Base-by-base conservation (phyloP, 768 basidiomycete genomes). In the Ramaria sp. region DNA sequence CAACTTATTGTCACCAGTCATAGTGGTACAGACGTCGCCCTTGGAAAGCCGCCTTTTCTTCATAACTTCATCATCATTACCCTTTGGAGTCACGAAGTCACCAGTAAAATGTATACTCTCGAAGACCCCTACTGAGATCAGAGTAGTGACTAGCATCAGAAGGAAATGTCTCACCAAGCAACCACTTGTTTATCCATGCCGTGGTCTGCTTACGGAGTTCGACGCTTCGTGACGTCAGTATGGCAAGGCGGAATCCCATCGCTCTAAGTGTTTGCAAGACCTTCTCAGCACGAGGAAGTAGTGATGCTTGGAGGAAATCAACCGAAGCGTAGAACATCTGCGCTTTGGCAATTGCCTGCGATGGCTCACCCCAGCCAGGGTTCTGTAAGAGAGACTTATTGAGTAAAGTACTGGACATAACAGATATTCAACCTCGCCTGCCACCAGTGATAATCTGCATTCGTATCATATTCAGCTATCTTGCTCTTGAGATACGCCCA, bases 391-490 rank as follows among this genome's bases (percentile, higher is more conserved):
- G 17, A 48, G 3, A 34, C 27, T 56, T 46, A 59, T 15, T 6
- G 17, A 12, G 30, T 22, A 2, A 38, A 39, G 19, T 30, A 19
- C 19, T n/a, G 7, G 3, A 17, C 22, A 33, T 27, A 41, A 19
- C 19, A 30, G 33, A n/a, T 38, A 42, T 67, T 51, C 51, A n/a
- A 34, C 38, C 66, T 49, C 51, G 78, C 85, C 75, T 84, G 86
- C 86, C 86, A 87, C 64, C 83, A 86, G 66, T 84, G 85, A 62
- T 85, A 86, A 64, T 87, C 81, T 83, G 45, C n/a, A n/a, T 38
- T 31, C 12, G n/a, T 12, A 37, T 31, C 12, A 12, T 12, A 37
- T 33, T 33, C 53, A 33, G 7, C 17, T 53, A 30, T 19, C 2
- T 49, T 22, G 22, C 19, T 10, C 45, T n/a, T 31, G 22, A 24